Evolutionary conservation across 2,329 filamentous ascomycete genomes (phyloP).

Genomic region (Thelonectria blattea): DNA sequence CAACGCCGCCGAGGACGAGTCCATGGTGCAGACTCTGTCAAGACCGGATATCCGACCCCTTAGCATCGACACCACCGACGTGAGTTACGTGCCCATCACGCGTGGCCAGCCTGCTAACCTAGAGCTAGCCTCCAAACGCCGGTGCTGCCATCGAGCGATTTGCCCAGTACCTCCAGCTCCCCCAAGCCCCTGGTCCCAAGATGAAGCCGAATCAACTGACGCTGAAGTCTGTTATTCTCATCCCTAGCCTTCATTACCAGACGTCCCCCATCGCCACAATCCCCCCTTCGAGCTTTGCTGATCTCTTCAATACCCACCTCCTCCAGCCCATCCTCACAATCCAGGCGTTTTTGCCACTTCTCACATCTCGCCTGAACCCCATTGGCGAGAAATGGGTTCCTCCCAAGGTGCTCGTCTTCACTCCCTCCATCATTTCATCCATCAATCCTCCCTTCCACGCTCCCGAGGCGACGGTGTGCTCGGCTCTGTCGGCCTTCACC

Average conservation of each 20-base stretch:
- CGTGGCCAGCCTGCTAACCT: constrained; percentile 5
- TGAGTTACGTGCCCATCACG: constrained; percentile 47
- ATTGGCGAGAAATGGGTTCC: constrained; percentile 57
- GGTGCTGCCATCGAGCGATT: constrained; percentile 75
- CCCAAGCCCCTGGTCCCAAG: constrained; percentile 77
- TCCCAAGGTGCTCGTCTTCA: constrained; percentile 77
- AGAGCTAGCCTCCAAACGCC: constrained; percentile 66
- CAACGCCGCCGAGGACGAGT: constrained; percentile 83
- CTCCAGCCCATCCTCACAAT: constrained; percentile 87
- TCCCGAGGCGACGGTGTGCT: constrained; percentile 84
- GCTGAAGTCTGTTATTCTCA: constrained; percentile 80
- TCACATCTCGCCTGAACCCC: constrained; percentile 66
- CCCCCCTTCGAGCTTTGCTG: constrained; percentile 81
- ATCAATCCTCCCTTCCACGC: constrained; percentile 82
- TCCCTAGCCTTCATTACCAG: constrained; percentile 81
- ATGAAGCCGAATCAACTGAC: constrained; percentile 77
- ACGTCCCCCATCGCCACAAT: constrained; percentile 86
- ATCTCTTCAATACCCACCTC: constrained; percentile 90
- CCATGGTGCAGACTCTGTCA: constrained; percentile 75
- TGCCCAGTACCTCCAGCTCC: constrained; percentile 71
- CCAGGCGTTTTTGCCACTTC: constrained; percentile 85
- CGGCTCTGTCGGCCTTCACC: constrained; percentile 85
- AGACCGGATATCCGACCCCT: constrained; percentile 82
- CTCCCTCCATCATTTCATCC: constrained; percentile 79
- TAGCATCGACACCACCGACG: constrained; percentile 81